phyloP scores from a whole-genome alignment of 2,329 filamentous ascomycete genomes.

The Trichoderma hamatum region DNA sequence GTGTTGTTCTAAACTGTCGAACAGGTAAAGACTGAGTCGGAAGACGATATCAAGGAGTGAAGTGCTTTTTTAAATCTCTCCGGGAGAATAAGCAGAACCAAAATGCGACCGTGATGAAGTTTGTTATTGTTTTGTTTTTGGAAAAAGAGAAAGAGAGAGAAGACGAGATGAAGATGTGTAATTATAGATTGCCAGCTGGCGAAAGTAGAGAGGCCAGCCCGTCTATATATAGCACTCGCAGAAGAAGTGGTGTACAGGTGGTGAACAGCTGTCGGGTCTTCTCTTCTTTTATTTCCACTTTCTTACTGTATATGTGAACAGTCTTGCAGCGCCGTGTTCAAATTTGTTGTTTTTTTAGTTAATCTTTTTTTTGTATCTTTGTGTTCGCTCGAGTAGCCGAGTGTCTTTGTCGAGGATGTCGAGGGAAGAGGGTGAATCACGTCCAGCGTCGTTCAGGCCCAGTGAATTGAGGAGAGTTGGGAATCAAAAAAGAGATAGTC shows the following conservation, averaged over 20 bases:
- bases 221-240: neutral
- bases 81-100: slow-evolving; percentile 24
- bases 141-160: slow-evolving; percentile 14
- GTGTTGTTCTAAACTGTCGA: neutral
- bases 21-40: slow-evolving; percentile 20
- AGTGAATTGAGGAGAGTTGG: slow-evolving; percentile 3
- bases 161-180: neutral
- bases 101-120: slow-evolving; percentile 19
- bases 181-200: slow-evolving; percentile 21
- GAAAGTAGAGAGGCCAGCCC: neutral
- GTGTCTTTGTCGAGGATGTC: slow-evolving; percentile 15
- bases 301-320: neutral
- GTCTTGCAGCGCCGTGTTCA: neutral
- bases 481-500: neutral
- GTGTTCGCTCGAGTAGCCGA: neutral
- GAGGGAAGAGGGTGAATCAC: slow-evolving; percentile 26
- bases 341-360: neutral
- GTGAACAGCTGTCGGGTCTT: slow-evolving; percentile 15
- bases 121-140: slow-evolving; percentile 19
- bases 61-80: slow-evolving; percentile 25
- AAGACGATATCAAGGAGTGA: slow-evolving; percentile 18
- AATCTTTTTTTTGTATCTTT: neutral
- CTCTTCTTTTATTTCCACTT: neutral
- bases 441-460: slow-evolving; percentile 27
- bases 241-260: neutral